Base-by-base conservation (phyloP, 139 green algal species). In the Asterochloris sp. region DNA sequence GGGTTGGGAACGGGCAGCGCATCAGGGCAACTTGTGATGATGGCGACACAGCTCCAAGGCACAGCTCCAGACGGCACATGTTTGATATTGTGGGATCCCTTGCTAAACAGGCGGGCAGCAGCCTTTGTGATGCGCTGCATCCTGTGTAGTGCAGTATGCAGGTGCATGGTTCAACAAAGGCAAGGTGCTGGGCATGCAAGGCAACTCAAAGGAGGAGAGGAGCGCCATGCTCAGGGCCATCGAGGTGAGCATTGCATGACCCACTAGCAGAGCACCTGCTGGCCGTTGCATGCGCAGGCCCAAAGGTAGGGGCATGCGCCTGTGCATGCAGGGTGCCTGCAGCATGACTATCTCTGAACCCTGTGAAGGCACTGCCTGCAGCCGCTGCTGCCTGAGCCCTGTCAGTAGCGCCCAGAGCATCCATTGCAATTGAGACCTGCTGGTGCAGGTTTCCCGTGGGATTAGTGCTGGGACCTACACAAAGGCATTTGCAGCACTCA, bases 81-180 rank as follows among this genome's bases (percentile, higher is more conserved):
- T 54, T 38, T 27, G 63, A 13, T 10, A 29, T 26, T 74, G n/a
- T n/a, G n/a, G n/a, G n/a, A n/a, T n/a, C n/a, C n/a, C n/a, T 62
- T 13, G 21, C n/a, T 27, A 10, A 61, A 27, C 19, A 24, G n/a
- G 13, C 21, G 6, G 19, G 27, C 11, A 24, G 19, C 13, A 63
- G 11, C 11, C 24, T 63, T 77, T 12, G 38, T 27, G 1, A n/a
- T 28, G 54, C 19, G 17, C 13, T n/a, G 10, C 19, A 80, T 80
- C 9, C 24, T 69, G 83, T 29, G 17, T 62, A 60, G 1, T 54
- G 78, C 82, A 88, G 85, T 88, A 83, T 61, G 69, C 81, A 73
- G 87, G 87, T 16, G 83, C 82, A 0, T 47, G 83, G 14, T 95
- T 95, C 88, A 95, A 95, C 85, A 62, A 82, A 16, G 91, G 83